Evolutionary conservation across 768 basidiomycete species (phyloP).

Genomic region (Mycena epipterygia): DNA sequence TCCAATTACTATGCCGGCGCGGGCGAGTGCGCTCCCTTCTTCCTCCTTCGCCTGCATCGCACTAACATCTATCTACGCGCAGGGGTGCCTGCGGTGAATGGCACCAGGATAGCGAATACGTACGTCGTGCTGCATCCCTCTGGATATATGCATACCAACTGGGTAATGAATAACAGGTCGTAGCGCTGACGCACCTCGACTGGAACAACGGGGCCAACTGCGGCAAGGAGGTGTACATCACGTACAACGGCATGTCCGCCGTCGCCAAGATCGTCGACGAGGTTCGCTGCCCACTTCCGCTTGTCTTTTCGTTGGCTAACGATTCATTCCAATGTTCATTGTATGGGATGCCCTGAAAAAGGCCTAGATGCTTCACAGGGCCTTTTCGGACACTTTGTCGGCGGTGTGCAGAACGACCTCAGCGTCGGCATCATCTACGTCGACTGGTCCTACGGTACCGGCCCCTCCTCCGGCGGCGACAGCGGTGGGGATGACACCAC

Average conservation of each 20-base stretch:
- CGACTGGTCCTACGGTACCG: slow-evolving; percentile 12
- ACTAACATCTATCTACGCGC: background rate
- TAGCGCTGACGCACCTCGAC: slow-evolving; percentile 34
- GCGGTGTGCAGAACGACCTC: slow-evolving; percentile 21
- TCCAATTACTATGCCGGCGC: slow-evolving; percentile 20
- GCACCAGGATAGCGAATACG: slow-evolving; percentile 14
- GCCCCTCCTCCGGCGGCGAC: background rate
- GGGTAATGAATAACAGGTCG: slow-evolving; percentile 23
- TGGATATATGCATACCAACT: background rate
- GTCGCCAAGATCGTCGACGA: slow-evolving; percentile 52
- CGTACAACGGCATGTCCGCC: slow-evolving; percentile 43
- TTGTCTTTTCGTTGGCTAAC: no score
- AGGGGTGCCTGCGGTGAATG: slow-evolving; percentile 24
- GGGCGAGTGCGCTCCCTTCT: background rate
- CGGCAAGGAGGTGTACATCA: slow-evolving; percentile 52
- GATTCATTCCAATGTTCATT: slow-evolving; percentile 38
- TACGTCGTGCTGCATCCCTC: background rate
- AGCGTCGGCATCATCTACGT: slow-evolving; percentile 12
- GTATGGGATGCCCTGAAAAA: slow-evolving; percentile 43
- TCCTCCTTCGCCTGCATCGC: background rate
- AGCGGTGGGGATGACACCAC: background rate
- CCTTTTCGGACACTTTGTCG: slow-evolving; percentile 55
- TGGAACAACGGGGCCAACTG: slow-evolving; percentile 47
- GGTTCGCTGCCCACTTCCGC: no score
- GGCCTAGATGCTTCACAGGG: slow-evolving; percentile 55